These are phyloP conservation scores for Trifolium fragiferum DNA, from an alignment of 306 rosid species.

Conservation along the genomic window DNA sequence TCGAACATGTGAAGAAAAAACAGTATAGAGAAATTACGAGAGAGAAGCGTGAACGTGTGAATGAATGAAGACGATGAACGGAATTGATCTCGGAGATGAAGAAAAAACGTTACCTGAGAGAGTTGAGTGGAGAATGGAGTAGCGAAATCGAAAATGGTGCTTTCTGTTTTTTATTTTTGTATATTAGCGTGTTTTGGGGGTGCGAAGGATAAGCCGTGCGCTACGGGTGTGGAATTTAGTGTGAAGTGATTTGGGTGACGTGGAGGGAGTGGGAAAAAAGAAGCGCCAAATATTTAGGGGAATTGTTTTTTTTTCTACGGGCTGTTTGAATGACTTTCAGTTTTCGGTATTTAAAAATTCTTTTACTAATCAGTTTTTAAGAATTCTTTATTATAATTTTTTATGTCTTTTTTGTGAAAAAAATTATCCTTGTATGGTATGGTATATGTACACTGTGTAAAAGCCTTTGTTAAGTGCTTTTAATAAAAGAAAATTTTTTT, in stretches of 20 bases:
- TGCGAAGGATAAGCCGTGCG: constrained; percentile 48
- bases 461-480: too few relatives aligned
- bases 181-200: not conserved
- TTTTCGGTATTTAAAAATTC: too few relatives aligned
- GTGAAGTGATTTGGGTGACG: not conserved
- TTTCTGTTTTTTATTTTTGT: not conserved
- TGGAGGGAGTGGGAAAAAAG: constrained; percentile 22
- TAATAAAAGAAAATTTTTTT: too few relatives aligned
- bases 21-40: not conserved
- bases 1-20: not conserved
- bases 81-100: not conserved
- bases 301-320: not conserved
- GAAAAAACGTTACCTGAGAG: constrained; percentile 34
- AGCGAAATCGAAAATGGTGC: constrained; percentile 26
- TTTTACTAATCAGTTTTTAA: too few relatives aligned
- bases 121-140: constrained; percentile 1
- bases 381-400: too few relatives aligned
- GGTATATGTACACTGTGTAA: too few relatives aligned
- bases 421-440: too few relatives aligned
- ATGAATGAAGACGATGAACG: not conserved
- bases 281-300: constrained; percentile 45
- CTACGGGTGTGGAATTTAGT: constrained; percentile 13
- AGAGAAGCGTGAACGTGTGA: not conserved
- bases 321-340: too few relatives aligned
- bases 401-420: too few relatives aligned